These are phyloP conservation scores for Prunus dulcis DNA, from an alignment of 306 rosid genomes.

Conservation along the genomic window DNA sequence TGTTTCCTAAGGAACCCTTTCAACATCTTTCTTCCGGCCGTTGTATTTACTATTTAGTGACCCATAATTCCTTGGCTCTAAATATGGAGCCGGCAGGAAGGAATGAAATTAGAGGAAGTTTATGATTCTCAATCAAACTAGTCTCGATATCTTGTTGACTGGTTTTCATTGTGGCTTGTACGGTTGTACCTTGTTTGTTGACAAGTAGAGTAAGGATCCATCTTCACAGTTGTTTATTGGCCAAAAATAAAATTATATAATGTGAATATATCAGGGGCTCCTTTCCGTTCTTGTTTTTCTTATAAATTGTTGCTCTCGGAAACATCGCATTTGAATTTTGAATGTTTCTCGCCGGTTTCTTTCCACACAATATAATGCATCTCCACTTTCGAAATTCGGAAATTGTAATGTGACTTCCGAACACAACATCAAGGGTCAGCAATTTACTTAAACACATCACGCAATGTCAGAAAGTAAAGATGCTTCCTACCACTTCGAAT, in stretches of 20 bases:
- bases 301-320: not conserved
- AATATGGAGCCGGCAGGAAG: constrained; percentile 17
- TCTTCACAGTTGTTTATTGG: not conserved
- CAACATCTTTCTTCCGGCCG: constrained; percentile 17
- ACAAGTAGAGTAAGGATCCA: not conserved
- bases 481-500: too few relatives aligned
- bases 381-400: too few relatives aligned
- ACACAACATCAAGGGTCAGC: too few relatives aligned
- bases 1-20: constrained; percentile 36
- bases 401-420: too few relatives aligned
- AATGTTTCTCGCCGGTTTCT: too few relatives aligned
- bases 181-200: not conserved
- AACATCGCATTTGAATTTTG: too few relatives aligned
- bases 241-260: not conserved
- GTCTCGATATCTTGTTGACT: not conserved
- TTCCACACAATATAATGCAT: too few relatives aligned
- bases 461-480: too few relatives aligned
- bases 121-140: constrained; percentile 4
- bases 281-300: too few relatives aligned
- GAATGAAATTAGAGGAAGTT: constrained; percentile 30
- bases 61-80: constrained; percentile 19
- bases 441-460: too few relatives aligned
- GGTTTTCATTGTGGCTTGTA: not conserved
- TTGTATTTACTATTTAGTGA: constrained; percentile 37
- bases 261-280: not conserved